Evolutionary conservation across 2,329 filamentous ascomycete genomes (phyloP).

Genomic region (Coniochaeta sp.): DNA sequence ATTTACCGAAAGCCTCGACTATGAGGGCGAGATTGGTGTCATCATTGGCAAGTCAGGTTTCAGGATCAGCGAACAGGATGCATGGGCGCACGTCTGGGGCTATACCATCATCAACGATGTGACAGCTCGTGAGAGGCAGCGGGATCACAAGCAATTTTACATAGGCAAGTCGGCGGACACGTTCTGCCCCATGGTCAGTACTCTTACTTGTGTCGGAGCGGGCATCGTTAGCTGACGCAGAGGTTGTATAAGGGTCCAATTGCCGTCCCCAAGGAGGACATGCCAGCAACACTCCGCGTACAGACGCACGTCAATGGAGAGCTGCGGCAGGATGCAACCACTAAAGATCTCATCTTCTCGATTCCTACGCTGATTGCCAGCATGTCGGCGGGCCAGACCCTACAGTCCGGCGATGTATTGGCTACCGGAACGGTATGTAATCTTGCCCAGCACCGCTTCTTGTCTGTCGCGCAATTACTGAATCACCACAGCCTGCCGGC

Average conservation of each 20-base stretch:
- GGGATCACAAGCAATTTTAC: conserved; percentile 53
- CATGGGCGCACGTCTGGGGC: conserved; percentile 44
- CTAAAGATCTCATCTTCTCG: conserved; percentile 36
- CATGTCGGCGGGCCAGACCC: conserved; percentile 31
- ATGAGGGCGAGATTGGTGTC: conserved; percentile 49
- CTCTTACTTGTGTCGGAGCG: not conserved
- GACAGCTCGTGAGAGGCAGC: conserved; percentile 41
- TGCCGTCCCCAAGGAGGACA: conserved; percentile 36
- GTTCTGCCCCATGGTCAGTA: conserved; percentile 42
- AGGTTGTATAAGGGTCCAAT: conserved; percentile 32
- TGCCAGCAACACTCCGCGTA: conserved; percentile 31
- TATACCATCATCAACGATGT: conserved; percentile 49
- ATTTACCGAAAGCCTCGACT: conserved; percentile 43
- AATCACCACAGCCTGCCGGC: conserved; percentile 24
- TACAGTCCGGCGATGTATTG: conserved; percentile 37
- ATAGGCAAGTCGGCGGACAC: conserved; percentile 49
- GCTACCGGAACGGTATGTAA: conserved; percentile 29
- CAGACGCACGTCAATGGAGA: conserved; percentile 38
- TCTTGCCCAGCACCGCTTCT: not conserved
- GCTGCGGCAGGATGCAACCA: conserved; percentile 34
- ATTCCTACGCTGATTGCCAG: conserved; percentile 32
- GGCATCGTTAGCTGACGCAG: not conserved
- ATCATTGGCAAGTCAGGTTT: conserved; percentile 44
- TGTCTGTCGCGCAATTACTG: not conserved
- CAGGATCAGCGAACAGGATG: conserved; percentile 32